phyloP scores from a whole-genome alignment of 2,329 filamentous ascomycete genomes.

The Zasmidium citrigriseum region DNA sequence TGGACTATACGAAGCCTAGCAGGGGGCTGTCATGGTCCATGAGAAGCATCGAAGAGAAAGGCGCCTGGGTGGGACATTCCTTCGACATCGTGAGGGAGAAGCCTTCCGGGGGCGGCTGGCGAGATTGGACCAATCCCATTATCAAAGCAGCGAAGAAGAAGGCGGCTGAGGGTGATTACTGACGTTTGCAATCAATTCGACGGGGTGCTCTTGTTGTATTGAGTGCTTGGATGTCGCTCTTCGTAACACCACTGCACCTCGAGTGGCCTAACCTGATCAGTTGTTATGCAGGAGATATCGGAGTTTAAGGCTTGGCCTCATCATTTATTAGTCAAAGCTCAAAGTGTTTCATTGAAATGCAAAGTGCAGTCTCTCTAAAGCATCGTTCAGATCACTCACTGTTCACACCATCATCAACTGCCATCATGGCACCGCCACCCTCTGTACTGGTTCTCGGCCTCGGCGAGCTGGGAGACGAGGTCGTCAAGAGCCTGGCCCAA shows the following conservation, averaged over 20 bases:
- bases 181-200: too few relatives aligned
- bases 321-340: background rate
- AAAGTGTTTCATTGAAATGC: background rate
- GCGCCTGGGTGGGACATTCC: conserved; percentile 12
- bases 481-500: conserved; percentile 53
- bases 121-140: background rate
- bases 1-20: too few relatives aligned
- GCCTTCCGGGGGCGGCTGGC: background rate
- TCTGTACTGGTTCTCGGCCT: conserved; percentile 63
- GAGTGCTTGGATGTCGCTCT: too few relatives aligned
- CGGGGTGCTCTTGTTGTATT: too few relatives aligned
- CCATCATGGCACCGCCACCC: background rate
- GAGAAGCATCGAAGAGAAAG: background rate
- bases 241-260: too few relatives aligned
- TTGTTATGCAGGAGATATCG: background rate
- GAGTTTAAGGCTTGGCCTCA: background rate
- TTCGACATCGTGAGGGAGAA: conserved; percentile 9
- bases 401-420: too few relatives aligned
- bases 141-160: background rate
- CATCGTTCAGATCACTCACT: too few relatives aligned
- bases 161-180: background rate
- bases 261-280: too few relatives aligned
- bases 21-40: too few relatives aligned
- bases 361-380: background rate
- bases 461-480: conserved; percentile 64